phyloP scores from a whole-genome alignment of 2,329 filamentous ascomycete species.

The Aspergillus neoniger region DNA sequence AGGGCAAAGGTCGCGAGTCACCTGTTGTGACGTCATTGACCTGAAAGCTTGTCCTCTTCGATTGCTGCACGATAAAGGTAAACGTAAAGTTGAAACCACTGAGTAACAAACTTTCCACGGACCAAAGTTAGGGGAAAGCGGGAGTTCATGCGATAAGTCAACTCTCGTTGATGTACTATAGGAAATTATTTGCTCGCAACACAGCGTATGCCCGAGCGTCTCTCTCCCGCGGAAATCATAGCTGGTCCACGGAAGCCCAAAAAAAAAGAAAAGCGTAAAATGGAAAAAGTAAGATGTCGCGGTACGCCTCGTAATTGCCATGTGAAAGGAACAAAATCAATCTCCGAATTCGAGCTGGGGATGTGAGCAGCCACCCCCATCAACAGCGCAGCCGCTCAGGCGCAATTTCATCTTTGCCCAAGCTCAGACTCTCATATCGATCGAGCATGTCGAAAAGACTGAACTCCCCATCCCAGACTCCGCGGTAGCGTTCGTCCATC shows the following conservation, averaged over 20 bases:
- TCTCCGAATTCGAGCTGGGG: neutral
- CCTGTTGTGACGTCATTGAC: neutral
- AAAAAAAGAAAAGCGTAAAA: too few relatives aligned
- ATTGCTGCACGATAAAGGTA: too few relatives aligned
- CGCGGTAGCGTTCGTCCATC: slow-evolving; percentile 34
- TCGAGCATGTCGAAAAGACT: slow-evolving; percentile 42
- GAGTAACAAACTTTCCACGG: neutral
- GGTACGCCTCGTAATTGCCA: neutral
- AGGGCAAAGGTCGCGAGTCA: neutral
- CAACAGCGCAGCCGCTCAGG: slow-evolving; percentile 21
- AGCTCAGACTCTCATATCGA: slow-evolving; percentile 40
- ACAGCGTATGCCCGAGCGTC: neutral
- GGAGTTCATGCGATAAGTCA: neutral
- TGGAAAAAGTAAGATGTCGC: too few relatives aligned
- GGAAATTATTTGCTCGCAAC: neutral
- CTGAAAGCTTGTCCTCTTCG: neutral
- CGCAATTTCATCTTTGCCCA: slow-evolving; percentile 37
- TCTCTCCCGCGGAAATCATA: neutral
- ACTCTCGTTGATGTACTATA: neutral
- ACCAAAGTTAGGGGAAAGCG: neutral
- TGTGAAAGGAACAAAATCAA: neutral
- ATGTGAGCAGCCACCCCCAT: neutral
- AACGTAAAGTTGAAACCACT: neutral
- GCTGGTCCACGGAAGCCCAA: neutral
- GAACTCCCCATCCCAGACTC: slow-evolving; percentile 18